Evolutionary conservation across 225 moss, liverwort and hornwort species (phyloP).

Genomic region (Physcomitrellopsis africana): DNA sequence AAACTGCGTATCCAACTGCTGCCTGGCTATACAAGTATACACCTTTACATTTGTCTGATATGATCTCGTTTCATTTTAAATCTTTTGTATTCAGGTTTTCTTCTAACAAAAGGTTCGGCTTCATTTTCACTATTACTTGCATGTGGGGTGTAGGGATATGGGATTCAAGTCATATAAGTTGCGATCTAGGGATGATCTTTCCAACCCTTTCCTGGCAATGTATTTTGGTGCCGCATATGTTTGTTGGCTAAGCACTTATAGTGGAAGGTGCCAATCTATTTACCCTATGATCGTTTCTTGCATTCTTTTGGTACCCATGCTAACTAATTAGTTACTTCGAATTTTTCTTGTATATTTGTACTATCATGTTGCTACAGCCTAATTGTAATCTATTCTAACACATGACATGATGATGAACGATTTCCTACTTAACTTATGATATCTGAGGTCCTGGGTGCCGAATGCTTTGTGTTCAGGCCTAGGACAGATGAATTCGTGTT

Average conservation of each 20-base stretch:
- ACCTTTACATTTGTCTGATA: conserved; percentile 14
- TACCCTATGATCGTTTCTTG: not conserved
- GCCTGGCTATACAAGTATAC: conserved; percentile 89
- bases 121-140: conserved; percentile 15
- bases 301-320: conserved; percentile 10
- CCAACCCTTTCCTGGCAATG: conserved; percentile 91
- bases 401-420: not conserved
- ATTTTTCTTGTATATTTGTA: not conserved
- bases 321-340: not conserved
- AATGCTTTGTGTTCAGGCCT: conserved; percentile 54
- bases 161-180: conserved; percentile 89
- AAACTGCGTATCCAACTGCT: conserved; percentile 82
- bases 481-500: conserved; percentile 96
- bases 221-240: conserved; percentile 98
- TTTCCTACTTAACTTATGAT: not conserved
- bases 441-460: conserved; percentile 16
- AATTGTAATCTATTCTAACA: conserved; percentile 5
- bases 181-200: conserved; percentile 70
- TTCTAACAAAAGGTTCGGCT: not conserved
- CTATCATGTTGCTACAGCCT: not conserved
- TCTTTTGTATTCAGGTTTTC: not conserved
- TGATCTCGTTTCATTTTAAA: not conserved
- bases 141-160: conserved; percentile 72
- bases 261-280: conserved; percentile 61
- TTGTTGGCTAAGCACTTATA: conserved; percentile 83